Percentiles rank a stretch among this genome's conserved stretches.
phyloP scores from a whole-genome alignment of 2,329 filamentous ascomycete genomes.

The Pseudonectria buxi region DNA sequence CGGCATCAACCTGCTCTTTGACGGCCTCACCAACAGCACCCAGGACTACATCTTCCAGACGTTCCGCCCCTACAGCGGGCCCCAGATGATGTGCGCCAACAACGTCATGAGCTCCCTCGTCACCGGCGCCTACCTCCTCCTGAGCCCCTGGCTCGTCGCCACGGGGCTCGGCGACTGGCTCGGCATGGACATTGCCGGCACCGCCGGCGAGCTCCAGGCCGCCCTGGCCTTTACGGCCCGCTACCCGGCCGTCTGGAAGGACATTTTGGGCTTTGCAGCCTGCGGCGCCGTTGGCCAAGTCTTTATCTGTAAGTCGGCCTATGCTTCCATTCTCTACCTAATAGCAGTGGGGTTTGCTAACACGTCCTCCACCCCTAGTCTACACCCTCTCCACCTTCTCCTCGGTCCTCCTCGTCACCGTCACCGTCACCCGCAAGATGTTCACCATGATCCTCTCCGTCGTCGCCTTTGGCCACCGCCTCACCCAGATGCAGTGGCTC shows the following conservation, averaged over 20 bases:
- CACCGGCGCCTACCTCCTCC: conserved; percentile 67
- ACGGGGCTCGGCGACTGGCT: conserved; percentile 59
- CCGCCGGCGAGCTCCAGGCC: conserved; percentile 69
- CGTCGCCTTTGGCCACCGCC: conserved; percentile 82
- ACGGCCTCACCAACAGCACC: conserved; percentile 91
- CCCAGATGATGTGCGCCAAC: conserved; percentile 99
- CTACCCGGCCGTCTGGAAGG: conserved; percentile 75
- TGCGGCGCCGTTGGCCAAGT: conserved; percentile 92
- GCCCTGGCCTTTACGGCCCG: conserved; percentile 74
- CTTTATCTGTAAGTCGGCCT: conserved; percentile 80
- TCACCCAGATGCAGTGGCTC: conserved; percentile 86
- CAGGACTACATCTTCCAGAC: conserved; percentile 88
- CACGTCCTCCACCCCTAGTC: conserved; percentile 39
- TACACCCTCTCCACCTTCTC: conserved; percentile 91
- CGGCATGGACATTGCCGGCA: conserved; percentile 57
- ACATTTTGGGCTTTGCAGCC: conserved; percentile 82
- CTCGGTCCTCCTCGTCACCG: conserved; percentile 84
- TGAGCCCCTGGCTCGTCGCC: conserved; percentile 72
- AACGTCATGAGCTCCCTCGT: conserved; percentile 80
- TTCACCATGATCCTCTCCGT: conserved; percentile 97
- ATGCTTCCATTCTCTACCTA: too few relatives aligned
- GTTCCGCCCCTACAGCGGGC: conserved; percentile 76
- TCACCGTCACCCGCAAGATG: conserved; percentile 98
- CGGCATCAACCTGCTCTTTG: conserved; percentile 84
- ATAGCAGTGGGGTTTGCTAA: conserved; percentile 16